phyloP scores from a whole-genome alignment of 129 eudicot genomes.

The Smallanthus sonchifolius region DNA sequence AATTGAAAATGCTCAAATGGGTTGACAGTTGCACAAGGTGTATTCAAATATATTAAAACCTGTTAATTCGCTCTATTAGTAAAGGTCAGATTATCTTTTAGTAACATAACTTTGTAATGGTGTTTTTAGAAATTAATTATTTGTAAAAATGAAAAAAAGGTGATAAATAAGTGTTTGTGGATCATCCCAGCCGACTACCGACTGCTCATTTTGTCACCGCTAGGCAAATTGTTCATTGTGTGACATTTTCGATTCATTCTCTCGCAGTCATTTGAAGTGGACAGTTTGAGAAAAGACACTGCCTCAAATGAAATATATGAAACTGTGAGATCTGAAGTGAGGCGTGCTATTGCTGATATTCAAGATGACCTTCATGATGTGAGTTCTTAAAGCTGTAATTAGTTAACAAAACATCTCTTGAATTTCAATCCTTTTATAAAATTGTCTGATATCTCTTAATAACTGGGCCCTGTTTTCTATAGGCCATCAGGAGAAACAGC shows the following conservation, averaged over 20 bases:
- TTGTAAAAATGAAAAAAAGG: not conserved
- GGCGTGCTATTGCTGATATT: slow-evolving; percentile 65
- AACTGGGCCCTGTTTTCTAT: slow-evolving; percentile 6
- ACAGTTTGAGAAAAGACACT: slow-evolving; percentile 25
- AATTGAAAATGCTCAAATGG: not conserved
- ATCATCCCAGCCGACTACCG: not conserved
- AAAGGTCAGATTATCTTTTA: not conserved
- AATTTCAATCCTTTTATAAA: not conserved
- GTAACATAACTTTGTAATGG: not conserved
- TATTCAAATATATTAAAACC: not conserved
- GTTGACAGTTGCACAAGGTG: not conserved
- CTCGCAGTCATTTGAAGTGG: slow-evolving; percentile 36
- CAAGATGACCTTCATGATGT: slow-evolving; percentile 58
- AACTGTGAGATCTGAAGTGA: slow-evolving; percentile 71
- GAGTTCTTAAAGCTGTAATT: slow-evolving; percentile 25
- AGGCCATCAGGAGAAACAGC: slow-evolving; percentile 62
- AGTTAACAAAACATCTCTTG: not conserved
- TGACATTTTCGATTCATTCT: slow-evolving; percentile 5
- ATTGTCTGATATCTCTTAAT: slow-evolving; percentile 2
- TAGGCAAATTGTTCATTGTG: not conserved
- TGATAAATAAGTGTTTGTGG: not conserved
- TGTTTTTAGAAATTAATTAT: not conserved
- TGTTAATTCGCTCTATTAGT: not conserved
- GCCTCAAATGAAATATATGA: slow-evolving; percentile 53
- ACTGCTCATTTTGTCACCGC: not conserved